phyloP scores from a whole-genome alignment of 2,329 filamentous ascomycete species.

The Coniochaeta sp. region DNA sequence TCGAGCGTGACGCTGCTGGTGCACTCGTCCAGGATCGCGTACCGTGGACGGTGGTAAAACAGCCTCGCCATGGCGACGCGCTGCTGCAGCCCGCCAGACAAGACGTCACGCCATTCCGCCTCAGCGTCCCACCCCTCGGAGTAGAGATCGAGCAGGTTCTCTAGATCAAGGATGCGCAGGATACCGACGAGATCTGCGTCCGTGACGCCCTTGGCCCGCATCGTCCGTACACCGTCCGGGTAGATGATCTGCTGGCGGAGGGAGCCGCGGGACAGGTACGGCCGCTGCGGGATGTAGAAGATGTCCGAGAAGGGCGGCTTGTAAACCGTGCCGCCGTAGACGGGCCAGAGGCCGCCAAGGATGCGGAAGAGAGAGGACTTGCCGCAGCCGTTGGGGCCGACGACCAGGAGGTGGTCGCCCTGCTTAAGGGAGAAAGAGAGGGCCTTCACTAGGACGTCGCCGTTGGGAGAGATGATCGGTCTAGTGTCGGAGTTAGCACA shows the following conservation, averaged over 20 bases:
- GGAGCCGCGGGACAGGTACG: slow-evolving; percentile 84
- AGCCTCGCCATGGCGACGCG: slow-evolving; percentile 92
- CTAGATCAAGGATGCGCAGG: slow-evolving; percentile 72
- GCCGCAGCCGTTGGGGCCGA: slow-evolving; percentile 94
- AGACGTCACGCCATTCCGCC: slow-evolving; percentile 91
- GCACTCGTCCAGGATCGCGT: slow-evolving; percentile 95
- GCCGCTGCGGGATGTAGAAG: slow-evolving; percentile 95
- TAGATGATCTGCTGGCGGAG: slow-evolving; percentile 97
- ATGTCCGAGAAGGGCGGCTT: slow-evolving; percentile 91
- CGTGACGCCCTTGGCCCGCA: slow-evolving; percentile 75
- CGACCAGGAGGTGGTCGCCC: slow-evolving; percentile 86
- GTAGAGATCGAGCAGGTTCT: slow-evolving; percentile 71
- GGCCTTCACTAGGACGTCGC: slow-evolving; percentile 79
- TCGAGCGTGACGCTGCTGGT: slow-evolving; percentile 93
- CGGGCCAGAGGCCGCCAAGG: slow-evolving; percentile 91
- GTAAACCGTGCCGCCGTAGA: slow-evolving; percentile 87
- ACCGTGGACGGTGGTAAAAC: slow-evolving; percentile 88
- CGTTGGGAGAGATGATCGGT: slow-evolving; percentile 94
- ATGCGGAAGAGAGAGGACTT: slow-evolving; percentile 97
- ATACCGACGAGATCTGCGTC: slow-evolving; percentile 75
- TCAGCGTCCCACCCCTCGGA: slow-evolving; percentile 82
- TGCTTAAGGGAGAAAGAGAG: slow-evolving; percentile 81
- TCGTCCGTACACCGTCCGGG: slow-evolving; percentile 79
- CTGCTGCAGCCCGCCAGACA: slow-evolving; percentile 90
- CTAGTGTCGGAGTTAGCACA: slow-evolving; percentile 18